Evolutionary conservation across 805 yeast species (phyloP).

Genomic region (Lipomyces kockii): DNA sequence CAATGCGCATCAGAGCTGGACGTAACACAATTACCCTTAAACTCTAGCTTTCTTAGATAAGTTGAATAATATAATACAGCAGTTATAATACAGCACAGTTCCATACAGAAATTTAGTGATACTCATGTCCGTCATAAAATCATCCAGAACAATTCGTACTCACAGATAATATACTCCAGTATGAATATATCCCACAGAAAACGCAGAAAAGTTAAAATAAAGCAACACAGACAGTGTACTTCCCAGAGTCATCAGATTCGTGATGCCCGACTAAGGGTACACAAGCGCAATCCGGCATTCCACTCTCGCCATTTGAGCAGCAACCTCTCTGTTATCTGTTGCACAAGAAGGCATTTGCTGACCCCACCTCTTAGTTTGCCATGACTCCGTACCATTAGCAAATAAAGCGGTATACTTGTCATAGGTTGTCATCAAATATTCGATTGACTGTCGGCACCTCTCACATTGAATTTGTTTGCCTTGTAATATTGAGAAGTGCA

Average conservation of each 20-base stretch:
- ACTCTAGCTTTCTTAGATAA: too few relatives aligned
- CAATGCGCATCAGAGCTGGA: too few relatives aligned
- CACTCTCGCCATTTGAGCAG: background rate
- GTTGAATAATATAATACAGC: too few relatives aligned
- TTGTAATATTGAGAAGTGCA: background rate
- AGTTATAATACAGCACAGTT: too few relatives aligned
- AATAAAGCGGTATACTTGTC: background rate
- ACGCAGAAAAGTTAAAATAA: background rate
- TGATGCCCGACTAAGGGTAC: background rate
- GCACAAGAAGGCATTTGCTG: background rate
- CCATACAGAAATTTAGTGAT: too few relatives aligned
- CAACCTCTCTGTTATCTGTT: background rate
- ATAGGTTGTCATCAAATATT: background rate
- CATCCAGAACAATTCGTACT: too few relatives aligned
- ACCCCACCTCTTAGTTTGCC: background rate
- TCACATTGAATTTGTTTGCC: background rate
- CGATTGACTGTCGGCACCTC: background rate
- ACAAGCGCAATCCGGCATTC: background rate
- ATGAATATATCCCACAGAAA: background rate
- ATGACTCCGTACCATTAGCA: background rate
- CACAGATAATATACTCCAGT: too few relatives aligned
- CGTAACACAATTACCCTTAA: too few relatives aligned
- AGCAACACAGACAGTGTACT: background rate
- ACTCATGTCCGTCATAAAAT: too few relatives aligned
- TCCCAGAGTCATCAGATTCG: background rate